These are phyloP conservation scores for Candida nitratophila DNA, from an alignment of 805 yeast genomes.

Conservation along the genomic window DNA sequence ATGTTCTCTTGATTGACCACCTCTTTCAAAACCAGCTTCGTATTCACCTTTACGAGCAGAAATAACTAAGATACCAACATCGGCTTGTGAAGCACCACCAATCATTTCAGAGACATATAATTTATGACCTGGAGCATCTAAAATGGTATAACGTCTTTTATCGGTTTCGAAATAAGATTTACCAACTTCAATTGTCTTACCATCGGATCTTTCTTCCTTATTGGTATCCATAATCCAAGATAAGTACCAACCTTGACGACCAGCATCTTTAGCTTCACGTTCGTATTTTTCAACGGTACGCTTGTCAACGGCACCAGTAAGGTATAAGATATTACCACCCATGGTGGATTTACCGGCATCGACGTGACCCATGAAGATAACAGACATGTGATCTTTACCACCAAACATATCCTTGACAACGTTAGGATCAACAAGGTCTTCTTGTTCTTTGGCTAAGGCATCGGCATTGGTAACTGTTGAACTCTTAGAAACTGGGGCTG, in stretches of 20 bases:
- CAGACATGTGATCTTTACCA: conserved; percentile 94
- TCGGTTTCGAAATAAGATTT: conserved; percentile 97
- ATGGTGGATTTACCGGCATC: conserved; percentile 99
- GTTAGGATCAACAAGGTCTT: conserved; percentile 77
- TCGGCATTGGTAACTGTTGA: conserved; percentile 35
- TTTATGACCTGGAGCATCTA: conserved; percentile 99
- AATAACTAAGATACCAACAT: conserved; percentile 93
- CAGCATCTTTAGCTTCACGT: conserved; percentile 98
- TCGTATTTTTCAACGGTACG: conserved; percentile 98
- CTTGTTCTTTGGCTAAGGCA: conserved; percentile 58
- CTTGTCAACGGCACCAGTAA: conserved; percentile 97
- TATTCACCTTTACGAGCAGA: conserved; percentile 99
- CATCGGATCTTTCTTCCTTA: conserved; percentile 97
- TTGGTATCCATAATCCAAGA: conserved; percentile 99
- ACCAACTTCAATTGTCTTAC: conserved; percentile 99
- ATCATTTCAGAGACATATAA: conserved; percentile 99
- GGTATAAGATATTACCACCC: conserved; percentile 93
- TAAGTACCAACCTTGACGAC: conserved; percentile 99
- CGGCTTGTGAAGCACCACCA: conserved; percentile 99
- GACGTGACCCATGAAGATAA: conserved; percentile 98
- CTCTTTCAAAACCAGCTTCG: conserved; percentile 98
- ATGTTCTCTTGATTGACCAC: conserved; percentile 98
- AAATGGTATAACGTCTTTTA: conserved; percentile 92
- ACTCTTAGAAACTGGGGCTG: conserved; percentile 8
- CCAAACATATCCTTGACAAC: conserved; percentile 91